These are phyloP conservation scores for Smithsoniella earleae DNA, from an alignment of 163 green algal genomes.

Conservation along the genomic window DNA sequence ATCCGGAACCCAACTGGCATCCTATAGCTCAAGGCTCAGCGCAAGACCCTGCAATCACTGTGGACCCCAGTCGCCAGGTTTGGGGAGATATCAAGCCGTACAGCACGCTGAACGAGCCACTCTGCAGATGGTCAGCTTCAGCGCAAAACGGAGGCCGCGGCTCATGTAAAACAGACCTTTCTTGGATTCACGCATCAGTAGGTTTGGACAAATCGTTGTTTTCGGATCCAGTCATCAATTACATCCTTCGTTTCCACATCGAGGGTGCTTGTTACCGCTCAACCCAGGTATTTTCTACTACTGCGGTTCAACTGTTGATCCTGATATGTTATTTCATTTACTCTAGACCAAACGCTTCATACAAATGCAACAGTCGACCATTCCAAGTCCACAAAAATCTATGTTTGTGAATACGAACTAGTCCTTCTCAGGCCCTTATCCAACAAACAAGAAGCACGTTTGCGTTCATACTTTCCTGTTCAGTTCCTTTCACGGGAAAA, in stretches of 20 bases:
- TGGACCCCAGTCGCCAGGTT: not conserved
- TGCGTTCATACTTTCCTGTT: too few relatives aligned
- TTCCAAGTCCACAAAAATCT: too few relatives aligned
- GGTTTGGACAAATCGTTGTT: not conserved
- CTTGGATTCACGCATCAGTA: not conserved
- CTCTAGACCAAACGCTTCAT: too few relatives aligned
- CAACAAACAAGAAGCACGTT: too few relatives aligned
- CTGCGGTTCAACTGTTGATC: too few relatives aligned
- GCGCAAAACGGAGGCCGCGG: not conserved
- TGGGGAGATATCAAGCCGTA: not conserved
- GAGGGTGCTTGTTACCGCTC: constrained; percentile 1
- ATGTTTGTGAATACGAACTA: too few relatives aligned
- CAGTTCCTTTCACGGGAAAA: too few relatives aligned
- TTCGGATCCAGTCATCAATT: not conserved
- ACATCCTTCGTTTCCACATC: constrained; percentile 11
- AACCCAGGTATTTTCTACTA: not conserved
- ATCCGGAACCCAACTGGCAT: not conserved
- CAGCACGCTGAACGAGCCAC: not conserved
- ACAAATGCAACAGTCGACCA: too few relatives aligned
- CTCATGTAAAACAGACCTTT: not conserved
- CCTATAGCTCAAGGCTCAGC: not conserved
- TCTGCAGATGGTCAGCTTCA: not conserved
- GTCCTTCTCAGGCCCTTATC: too few relatives aligned
- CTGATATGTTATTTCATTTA: too few relatives aligned
- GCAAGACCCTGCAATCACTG: not conserved